Evolutionary conservation across 768 basidiomycete genomes (phyloP).

Genomic region (Boletus coccyginus): DNA sequence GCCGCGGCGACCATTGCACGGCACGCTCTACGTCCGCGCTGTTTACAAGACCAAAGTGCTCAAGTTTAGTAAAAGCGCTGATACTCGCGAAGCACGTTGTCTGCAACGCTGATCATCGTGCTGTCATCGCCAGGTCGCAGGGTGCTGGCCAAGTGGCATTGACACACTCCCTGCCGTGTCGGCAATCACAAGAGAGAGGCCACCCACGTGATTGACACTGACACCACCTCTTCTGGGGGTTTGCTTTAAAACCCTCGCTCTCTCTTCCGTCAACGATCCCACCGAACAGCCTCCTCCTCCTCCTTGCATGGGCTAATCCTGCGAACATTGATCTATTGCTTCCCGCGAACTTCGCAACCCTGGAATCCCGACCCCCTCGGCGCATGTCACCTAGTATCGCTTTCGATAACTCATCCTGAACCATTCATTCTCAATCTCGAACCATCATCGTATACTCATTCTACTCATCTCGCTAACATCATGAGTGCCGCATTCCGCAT

Average conservation of each 20-base stretch:
- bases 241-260: not conserved
- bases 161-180: not conserved
- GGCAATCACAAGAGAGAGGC: not conserved
- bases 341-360: slow-evolving; percentile 4
- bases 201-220: not conserved
- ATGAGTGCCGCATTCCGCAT: slow-evolving; percentile 63
- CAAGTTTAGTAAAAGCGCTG: not conserved
- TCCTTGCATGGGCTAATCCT: slow-evolving; percentile 17
- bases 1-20: not conserved
- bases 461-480: not conserved
- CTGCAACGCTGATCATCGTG: not conserved
- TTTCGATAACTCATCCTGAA: slow-evolving; percentile 12
- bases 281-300: no score
- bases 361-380: slow-evolving; percentile 21
- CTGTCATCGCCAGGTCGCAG: not conserved
- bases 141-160: not conserved
- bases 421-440: not conserved
- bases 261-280: no score
- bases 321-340: not conserved
- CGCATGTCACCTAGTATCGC: slow-evolving; percentile 18
- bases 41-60: not conserved
- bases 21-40: slow-evolving; percentile 18
- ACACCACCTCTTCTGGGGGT: not conserved
- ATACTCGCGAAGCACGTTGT: not conserved
- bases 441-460: not conserved